These are phyloP conservation scores for Wallemia mellicola DNA, from an alignment of 1,284 basidiomycete species.

Conservation along the genomic window DNA sequence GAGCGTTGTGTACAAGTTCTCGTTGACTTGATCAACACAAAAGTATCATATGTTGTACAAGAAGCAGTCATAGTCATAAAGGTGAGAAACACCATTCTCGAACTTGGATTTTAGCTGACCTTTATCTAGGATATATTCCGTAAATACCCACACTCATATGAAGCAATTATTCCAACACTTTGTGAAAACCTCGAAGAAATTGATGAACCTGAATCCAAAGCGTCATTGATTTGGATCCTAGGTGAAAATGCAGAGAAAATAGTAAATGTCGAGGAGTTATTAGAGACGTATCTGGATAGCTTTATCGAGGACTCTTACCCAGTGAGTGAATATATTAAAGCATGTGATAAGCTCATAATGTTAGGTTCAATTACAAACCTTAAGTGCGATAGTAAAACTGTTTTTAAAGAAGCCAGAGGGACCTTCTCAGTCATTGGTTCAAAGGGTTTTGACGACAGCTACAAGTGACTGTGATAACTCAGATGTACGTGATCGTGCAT, in stretches of 20 bases:
- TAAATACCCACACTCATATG: conserved; percentile 89
- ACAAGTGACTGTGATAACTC: conserved; percentile 93
- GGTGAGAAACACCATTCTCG: conserved; percentile 15
- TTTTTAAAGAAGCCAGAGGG: conserved; percentile 82
- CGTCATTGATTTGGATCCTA: conserved; percentile 93
- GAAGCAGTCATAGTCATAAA: conserved; percentile 98
- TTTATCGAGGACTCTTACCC: conserved; percentile 72
- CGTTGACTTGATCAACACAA: conserved; percentile 63
- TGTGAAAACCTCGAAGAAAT: conserved; percentile 86
- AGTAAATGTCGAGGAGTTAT: conserved; percentile 74
- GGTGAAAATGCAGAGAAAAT: conserved; percentile 94
- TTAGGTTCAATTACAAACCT: conserved; percentile 72
- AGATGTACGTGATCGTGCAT: conserved; percentile 81
- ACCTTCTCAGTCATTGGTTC: conserved; percentile 52
- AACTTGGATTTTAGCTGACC: too few relatives aligned
- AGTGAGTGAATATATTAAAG: not conserved
- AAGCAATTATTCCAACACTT: conserved; percentile 78
- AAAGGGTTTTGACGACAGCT: conserved; percentile 64
- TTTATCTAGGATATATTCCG: conserved; percentile 96
- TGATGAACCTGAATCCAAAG: conserved; percentile 93
- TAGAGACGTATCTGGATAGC: conserved; percentile 63
- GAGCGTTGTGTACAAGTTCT: conserved; percentile 86
- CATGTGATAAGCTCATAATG: not conserved
- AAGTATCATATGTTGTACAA: conserved; percentile 89
- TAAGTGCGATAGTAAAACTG: conserved; percentile 87